These are phyloP conservation scores for Neopestalotiopsis sp. DNA, from an alignment of 2,329 filamentous ascomycete species.

Conservation along the genomic window DNA sequence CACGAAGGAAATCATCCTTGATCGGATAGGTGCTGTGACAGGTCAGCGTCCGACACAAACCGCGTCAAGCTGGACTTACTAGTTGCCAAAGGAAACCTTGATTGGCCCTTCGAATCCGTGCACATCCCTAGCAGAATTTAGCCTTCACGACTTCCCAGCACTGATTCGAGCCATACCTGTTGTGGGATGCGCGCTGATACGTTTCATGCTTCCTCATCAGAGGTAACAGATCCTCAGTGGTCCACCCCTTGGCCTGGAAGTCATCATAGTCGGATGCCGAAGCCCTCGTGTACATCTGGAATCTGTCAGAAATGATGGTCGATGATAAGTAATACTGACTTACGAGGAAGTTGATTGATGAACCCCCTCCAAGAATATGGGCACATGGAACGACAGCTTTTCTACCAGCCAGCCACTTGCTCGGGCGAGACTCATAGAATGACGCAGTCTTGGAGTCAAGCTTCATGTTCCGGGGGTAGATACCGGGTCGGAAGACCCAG, in stretches of 20 bases:
- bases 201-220: slow-evolving; percentile 84
- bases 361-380: slow-evolving; percentile 74
- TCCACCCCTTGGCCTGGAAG: slow-evolving; percentile 82
- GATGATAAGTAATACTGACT: neutral
- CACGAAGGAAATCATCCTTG: slow-evolving; percentile 80
- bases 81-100: slow-evolving; percentile 82
- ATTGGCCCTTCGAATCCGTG: slow-evolving; percentile 83
- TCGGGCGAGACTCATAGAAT: slow-evolving; percentile 80
- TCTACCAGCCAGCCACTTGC: slow-evolving; percentile 73
- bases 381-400: slow-evolving; percentile 78
- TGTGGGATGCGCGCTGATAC: slow-evolving; percentile 70
- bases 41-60: slow-evolving; percentile 25
- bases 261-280: slow-evolving; percentile 78
- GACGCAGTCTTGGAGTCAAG: slow-evolving; percentile 53
- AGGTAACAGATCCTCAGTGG: slow-evolving; percentile 74
- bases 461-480: slow-evolving; percentile 78
- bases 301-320: slow-evolving; percentile 21
- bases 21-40: slow-evolving; percentile 70
- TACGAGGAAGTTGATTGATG: slow-evolving; percentile 80
- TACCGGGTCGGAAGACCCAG: slow-evolving; percentile 77
- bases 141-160: slow-evolving; percentile 33
- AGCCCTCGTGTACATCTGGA: slow-evolving; percentile 74
- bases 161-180: slow-evolving; percentile 44
- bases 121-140: slow-evolving; percentile 53
- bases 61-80: slow-evolving; percentile 41